Conservation (phyloP, 768 basidiomycete species). For the Suillus variegatus region DNA sequence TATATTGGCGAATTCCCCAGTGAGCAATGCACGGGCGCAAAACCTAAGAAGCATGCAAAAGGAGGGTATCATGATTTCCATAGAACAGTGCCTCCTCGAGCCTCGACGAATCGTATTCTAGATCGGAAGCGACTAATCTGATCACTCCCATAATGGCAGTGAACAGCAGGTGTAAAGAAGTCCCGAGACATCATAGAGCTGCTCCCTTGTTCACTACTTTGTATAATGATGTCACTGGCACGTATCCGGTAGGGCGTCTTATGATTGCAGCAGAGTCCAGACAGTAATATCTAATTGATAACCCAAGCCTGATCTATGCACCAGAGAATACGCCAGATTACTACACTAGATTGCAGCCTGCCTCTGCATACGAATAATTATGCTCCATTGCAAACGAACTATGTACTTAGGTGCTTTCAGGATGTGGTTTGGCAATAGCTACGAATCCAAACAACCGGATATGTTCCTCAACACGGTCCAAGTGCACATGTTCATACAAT, state of each 20-base stretch:
- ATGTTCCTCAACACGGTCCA: no score
- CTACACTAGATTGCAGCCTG: no score
- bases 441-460: no score
- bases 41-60: constrained; percentile 41
- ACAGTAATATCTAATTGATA: no score
- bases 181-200: background rate
- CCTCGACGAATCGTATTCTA: constrained; percentile 23
- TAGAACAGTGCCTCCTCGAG: constrained; percentile 39
- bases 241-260: background rate
- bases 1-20: constrained; percentile 61
- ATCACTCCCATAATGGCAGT: background rate
- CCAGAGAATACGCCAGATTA: no score
- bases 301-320: no score
- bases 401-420: no score
- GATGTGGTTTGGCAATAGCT: no score
- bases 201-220: background rate
- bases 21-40: constrained; percentile 53
- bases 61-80: constrained; percentile 55
- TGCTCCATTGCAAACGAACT: no score
- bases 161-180: background rate
- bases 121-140: background rate
- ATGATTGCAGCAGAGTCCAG: no score
- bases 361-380: no score
- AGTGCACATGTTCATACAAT: no score
- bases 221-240: background rate